Percentiles rank a stretch among this genome's conserved stretches.
Conservation (phyloP, 1,284 basidiomycete species). For the Trametes sp. region DNA sequence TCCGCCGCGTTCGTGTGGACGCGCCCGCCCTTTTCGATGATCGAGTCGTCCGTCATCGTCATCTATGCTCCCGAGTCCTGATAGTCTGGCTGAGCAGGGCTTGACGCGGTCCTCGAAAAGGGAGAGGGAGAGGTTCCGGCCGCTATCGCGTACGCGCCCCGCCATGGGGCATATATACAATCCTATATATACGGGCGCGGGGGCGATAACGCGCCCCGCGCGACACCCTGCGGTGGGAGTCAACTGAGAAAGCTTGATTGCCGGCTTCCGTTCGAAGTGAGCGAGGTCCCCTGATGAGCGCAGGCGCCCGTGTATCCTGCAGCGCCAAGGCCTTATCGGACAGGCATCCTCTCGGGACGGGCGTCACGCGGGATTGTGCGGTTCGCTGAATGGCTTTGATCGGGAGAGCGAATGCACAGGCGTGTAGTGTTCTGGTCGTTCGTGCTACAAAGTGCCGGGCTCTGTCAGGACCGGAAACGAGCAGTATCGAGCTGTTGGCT, state of each 20-base stretch:
- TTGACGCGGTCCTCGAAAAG: neutral
- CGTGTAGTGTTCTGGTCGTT: neutral
- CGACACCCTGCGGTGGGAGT: conserved; percentile 8
- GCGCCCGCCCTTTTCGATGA: conserved; percentile 24
- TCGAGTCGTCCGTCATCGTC: conserved; percentile 25
- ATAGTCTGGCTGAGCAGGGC: neutral
- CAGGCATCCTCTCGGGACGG: neutral
- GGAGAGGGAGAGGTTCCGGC: conserved; percentile 1
- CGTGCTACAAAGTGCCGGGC: neutral
- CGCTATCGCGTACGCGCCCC: conserved; percentile 19
- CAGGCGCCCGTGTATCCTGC: conserved; percentile 1
- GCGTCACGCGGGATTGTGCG: neutral
- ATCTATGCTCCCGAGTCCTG: neutral
- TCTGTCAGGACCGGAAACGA: neutral
- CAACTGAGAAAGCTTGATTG: conserved; percentile 9
- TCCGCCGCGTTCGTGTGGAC: conserved; percentile 6
- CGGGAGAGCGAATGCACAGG: neutral
- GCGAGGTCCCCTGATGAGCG: neutral
- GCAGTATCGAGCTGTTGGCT: too few relatives aligned
- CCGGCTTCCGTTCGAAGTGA: conserved; percentile 9
- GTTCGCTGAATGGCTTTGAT: neutral
- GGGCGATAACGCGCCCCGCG: conserved; percentile 18
- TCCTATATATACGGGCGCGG: conserved; percentile 9
- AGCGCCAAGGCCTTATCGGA: conserved; percentile 16
- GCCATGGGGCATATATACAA: neutral